A percentile compares a stretch with the other conserved stretches of the same genome.
Evolutionary conservation across 768 basidiomycete species (phyloP).

Genomic region (Mycena kentingensis): DNA sequence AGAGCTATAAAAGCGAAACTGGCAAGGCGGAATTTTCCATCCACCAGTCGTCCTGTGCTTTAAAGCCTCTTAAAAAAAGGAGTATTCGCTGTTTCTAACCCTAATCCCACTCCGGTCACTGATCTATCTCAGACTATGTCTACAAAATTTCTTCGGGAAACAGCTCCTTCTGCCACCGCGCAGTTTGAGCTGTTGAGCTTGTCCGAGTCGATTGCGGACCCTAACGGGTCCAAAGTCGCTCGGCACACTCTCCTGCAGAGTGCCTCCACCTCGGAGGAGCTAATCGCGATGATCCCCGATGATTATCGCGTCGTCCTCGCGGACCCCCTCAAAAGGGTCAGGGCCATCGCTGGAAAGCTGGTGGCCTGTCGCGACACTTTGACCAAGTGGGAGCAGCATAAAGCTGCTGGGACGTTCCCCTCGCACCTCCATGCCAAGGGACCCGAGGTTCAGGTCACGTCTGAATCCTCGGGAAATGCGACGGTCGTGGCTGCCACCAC

Average conservation of each 20-base stretch:
- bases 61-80: too few relatives aligned
- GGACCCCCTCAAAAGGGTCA: constrained; percentile 9
- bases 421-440: not conserved
- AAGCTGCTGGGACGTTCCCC: constrained; percentile 9
- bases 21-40: too few relatives aligned
- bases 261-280: constrained; percentile 10
- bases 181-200: too few relatives aligned
- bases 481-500: not conserved
- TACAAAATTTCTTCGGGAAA: too few relatives aligned
- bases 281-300: constrained; percentile 13
- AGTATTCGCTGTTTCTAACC: too few relatives aligned
- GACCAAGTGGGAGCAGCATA: constrained; percentile 2
- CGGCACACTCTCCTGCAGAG: constrained; percentile 3
- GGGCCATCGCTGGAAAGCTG: not conserved
- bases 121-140: too few relatives aligned
- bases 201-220: too few relatives aligned
- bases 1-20: too few relatives aligned
- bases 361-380: not conserved
- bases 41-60: too few relatives aligned
- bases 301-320: constrained; percentile 13
- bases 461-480: not conserved
- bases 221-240: too few relatives aligned
- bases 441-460: not conserved
- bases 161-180: too few relatives aligned
- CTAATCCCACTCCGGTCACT: too few relatives aligned